Percentiles rank a stretch among this genome's conserved stretches.
phyloP scores from a whole-genome alignment of 176 grass and related monocot genomes.

The Oryza meridionalis region DNA sequence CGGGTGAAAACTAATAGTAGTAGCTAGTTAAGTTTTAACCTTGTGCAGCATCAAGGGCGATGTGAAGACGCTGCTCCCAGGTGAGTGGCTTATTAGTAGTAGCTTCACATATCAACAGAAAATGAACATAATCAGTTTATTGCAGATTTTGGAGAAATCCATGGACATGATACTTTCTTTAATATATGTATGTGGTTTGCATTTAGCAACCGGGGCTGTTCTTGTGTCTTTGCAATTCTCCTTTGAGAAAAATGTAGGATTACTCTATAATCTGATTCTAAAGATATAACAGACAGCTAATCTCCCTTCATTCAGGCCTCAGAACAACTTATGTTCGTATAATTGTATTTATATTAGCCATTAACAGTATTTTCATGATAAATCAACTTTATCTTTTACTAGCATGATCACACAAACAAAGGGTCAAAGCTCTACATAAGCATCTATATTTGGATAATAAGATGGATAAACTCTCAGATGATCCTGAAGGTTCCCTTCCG shows the following conservation, averaged over 20 bases:
- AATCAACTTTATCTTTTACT: too few species aligned
- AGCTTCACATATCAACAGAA: too few species aligned
- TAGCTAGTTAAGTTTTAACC: constrained; percentile 19
- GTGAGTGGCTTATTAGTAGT: constrained; percentile 25
- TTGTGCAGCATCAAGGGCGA: constrained; percentile 54
- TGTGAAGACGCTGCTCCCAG: constrained; percentile 54
- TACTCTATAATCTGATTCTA: background rate
- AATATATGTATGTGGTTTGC: background rate
- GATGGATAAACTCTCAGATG: constrained; percentile 55
- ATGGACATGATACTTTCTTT: background rate
- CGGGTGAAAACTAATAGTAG: too few species aligned
- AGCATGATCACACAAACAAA: too few species aligned
- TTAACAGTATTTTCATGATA: too few species aligned
- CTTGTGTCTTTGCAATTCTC: constrained; percentile 2
- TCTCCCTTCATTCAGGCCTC: background rate
- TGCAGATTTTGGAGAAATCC: constrained; percentile 1
- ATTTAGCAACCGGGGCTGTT: background rate
- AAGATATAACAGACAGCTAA: background rate
- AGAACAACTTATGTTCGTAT: too few species aligned
- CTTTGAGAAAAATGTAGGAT: constrained; percentile 8
- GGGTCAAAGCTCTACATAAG: background rate
- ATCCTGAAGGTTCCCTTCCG: constrained; percentile 43
- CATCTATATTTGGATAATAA: constrained; percentile 13
- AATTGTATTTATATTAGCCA: too few species aligned
- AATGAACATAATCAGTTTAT: constrained; percentile 16